A percentile compares a stretch with the other conserved stretches of the same genome.
phyloP scores from a whole-genome alignment of 2,329 filamentous ascomycete species.

The Penicillium sp. region DNA sequence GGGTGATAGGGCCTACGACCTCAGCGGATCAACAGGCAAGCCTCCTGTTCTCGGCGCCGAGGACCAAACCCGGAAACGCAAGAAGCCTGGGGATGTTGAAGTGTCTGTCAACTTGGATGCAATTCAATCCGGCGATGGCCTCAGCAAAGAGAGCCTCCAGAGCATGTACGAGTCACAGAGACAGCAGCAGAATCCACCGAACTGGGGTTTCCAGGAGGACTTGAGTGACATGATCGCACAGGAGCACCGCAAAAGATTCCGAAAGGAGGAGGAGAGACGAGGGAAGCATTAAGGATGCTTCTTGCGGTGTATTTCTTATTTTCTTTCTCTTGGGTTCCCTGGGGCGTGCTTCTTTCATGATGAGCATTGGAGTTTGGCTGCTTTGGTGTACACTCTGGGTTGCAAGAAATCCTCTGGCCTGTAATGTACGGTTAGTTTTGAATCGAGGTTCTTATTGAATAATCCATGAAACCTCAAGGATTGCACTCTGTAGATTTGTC shows the following conservation, averaged over 20 bases:
- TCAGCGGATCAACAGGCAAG: conserved; percentile 60
- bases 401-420: neutral
- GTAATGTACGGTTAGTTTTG: conserved; percentile 1
- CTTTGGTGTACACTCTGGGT: neutral
- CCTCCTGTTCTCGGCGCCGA: conserved; percentile 78
- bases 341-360: neutral
- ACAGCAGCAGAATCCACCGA: conserved; percentile 64
- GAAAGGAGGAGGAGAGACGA: conserved; percentile 78
- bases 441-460: neutral
- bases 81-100: conserved; percentile 95
- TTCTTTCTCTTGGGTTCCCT: neutral
- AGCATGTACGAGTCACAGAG: conserved; percentile 74
- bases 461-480: neutral
- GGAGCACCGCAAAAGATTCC: conserved; percentile 86
- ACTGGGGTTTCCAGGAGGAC: conserved; percentile 82
- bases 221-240: conserved; percentile 93
- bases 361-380: conserved; percentile 8
- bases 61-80: conserved; percentile 75
- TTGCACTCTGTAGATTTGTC: neutral
- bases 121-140: conserved; percentile 69
- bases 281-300: conserved; percentile 51
- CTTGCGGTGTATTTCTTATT: neutral
- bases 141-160: conserved; percentile 81
- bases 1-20: conserved; percentile 88
- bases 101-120: conserved; percentile 86